Base-by-base conservation (phyloP, 148 eudicot genomes). In the Arbutus unedo region DNA sequence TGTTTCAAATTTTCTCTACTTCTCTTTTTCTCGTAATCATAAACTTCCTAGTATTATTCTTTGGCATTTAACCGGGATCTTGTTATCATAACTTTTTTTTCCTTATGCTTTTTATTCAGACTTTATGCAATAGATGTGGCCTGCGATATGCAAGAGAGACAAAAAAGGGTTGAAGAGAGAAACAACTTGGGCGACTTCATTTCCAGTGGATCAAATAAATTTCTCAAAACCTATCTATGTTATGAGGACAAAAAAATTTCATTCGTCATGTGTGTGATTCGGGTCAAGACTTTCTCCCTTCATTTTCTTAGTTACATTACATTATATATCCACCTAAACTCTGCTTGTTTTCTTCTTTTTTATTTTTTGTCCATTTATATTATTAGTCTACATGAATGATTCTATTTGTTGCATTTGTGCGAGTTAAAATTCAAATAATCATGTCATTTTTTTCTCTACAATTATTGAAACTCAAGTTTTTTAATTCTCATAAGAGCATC, bases 111-210 rank as follows among this genome's bases (percentile, higher is more conserved):
- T 74, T 19, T 0, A 48, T 74, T 64, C 16, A 74, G 77, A 74
- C 77, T 9, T n/a, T 74, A 23, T 74, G 77, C 55, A 74, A 74
- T 74, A 55, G 77, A 48, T 74, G 77, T 74, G 77, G 77, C n/a
- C 41, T 74, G 77, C 54, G 55, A 21, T 48, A 74, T 11, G 25
- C 55, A n/a, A 74, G 77, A 48, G 77, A 8, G 31, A 6, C 9
- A 3, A 74, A 48, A 21, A 74, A 31, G 77, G 23, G 3, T 1
- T 72, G 76, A 72, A 45, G 76, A 16, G 49, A 71, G 75, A 18
- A 18, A 25, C 76, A 44, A 15, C 14, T 72, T 72, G 15, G 74
- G 74, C 3, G n/a, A 14, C 48, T 15, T 72, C 0, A 18, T 15
- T 43, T 43, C 43, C 6, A 44, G 44, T 44, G 23, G 51, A 43